Evolutionary conservation across 495 filamentous ascomycete genomes (phyloP), one percentile per base, ranked within the genome.

Genomic region (Aspergillus steynii): DNA sequence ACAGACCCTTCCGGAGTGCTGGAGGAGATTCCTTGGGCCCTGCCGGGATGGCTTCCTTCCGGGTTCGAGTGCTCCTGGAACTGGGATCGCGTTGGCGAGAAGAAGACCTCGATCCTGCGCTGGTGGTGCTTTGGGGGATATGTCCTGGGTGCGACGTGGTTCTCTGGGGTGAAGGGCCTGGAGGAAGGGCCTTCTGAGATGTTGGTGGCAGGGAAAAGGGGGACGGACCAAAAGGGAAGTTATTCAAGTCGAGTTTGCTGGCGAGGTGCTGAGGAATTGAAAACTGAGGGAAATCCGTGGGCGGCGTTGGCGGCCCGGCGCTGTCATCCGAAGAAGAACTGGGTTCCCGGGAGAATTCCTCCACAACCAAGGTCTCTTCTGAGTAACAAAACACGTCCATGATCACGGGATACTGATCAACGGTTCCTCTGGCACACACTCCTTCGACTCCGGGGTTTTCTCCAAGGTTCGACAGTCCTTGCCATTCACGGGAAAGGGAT

Each of bases 331-430:
- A 80, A 32, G 78, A 80, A 32, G 65, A 59, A 37, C 65, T 66
- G 37, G 4, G 9, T 42, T 42, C 37, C 37, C 37, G 37, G 5
- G 7, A 8, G 37, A 42, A 42, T 14, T 42, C 37, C 37, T 3
- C 61, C 65, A 46, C 71, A 61, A 15, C 66, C 58, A 31, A 60
- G 60, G 45, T 69, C 54, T 42, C 34, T 60, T 29, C 1, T 65
- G 66, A 0, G 63, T 32, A 47, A 67, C 61, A 61, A 64, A 62
- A 51, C 68, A 65, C 51, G 46, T 74, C 66, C 29, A 79, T 56
- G 29, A 84, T 67, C 53, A 84, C 66, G 0, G 80, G 80, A 25
- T 71, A 69, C 58, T 84, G 81, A 56, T 82, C 77, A 60, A 82
- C 63, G 28, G 71, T 71, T 45, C 81, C 81, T 59, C 79, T 70